Conservation (phyloP, 306 rosid genomes). For the Sindora glabra region DNA sequence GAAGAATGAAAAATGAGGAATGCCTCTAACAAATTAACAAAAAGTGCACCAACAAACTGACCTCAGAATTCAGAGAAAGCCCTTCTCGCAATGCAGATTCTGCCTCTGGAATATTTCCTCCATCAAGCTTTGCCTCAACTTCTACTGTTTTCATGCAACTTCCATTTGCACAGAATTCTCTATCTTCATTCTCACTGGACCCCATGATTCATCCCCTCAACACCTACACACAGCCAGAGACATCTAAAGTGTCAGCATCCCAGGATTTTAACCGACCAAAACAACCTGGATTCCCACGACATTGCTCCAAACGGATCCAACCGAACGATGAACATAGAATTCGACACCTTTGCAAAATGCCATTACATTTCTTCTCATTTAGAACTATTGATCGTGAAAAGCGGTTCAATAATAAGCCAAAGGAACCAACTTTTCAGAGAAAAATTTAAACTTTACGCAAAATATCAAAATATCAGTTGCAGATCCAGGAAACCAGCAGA, state of each 20-base stretch:
- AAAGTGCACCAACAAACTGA: conserved; percentile 1
- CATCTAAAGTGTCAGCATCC: background rate
- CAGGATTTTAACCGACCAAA: background rate
- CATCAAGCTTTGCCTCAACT: conserved; percentile 76
- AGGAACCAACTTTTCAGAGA: conserved; percentile 15
- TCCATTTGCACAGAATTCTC: conserved; percentile 72
- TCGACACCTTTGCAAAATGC: too few species aligned
- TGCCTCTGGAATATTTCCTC: conserved; percentile 88
- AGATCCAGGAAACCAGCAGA: conserved; percentile 22
- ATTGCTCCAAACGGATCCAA: conserved; percentile 12
- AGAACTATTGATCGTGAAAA: too few species aligned
- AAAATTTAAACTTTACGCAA: conserved; percentile 4
- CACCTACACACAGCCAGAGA: conserved; percentile 16
- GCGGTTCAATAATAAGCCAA: background rate
- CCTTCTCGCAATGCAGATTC: conserved; percentile 82
- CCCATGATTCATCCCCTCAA: conserved; percentile 44
- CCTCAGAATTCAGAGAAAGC: conserved; percentile 83
- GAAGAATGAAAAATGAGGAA: too few species aligned
- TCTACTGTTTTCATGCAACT: conserved; percentile 42
- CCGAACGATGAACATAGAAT: background rate
- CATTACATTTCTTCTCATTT: too few species aligned
- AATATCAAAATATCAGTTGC: background rate
- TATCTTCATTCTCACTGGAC: conserved; percentile 25
- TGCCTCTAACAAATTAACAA: background rate
- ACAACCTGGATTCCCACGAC: conserved; percentile 2